These are phyloP conservation scores for Ascochyta koolunga DNA, from an alignment of 2,329 filamentous ascomycete genomes.

Conservation along the genomic window DNA sequence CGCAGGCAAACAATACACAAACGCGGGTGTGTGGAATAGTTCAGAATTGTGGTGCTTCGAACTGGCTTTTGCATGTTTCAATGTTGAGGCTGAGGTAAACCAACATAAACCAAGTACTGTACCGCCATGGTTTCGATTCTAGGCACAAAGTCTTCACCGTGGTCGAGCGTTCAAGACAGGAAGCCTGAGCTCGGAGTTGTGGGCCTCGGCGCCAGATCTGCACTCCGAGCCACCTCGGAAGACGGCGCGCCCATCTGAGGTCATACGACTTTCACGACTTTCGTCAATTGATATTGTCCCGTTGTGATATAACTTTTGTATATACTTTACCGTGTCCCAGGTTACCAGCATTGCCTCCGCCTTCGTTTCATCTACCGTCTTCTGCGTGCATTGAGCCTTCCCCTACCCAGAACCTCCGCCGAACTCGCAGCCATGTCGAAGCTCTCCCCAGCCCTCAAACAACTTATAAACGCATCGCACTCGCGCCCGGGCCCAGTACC, in stretches of 20 bases:
- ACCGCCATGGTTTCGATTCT: too few relatives aligned
- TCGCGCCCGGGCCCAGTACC: constrained; percentile 44
- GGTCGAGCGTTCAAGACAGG: neutral
- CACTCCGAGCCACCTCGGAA: constrained; percentile 6
- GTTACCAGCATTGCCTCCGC: neutral
- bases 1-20: too few relatives aligned
- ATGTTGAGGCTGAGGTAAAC: too few relatives aligned
- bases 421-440: constrained; percentile 39
- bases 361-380: neutral
- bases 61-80: too few relatives aligned
- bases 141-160: neutral
- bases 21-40: too few relatives aligned
- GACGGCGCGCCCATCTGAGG: constrained; percentile 3
- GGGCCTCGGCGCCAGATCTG: constrained; percentile 8
- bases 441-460: constrained; percentile 43
- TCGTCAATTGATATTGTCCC: constrained; percentile 14
- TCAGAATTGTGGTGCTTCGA: too few relatives aligned
- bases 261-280: constrained; percentile 12
- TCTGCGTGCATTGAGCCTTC: neutral
- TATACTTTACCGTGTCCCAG: neutral
- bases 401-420: neutral
- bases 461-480: constrained; percentile 45
- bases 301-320: neutral
- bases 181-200: neutral
- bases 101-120: too few relatives aligned